Base-by-base conservation (phyloP, 2,329 filamentous ascomycete genomes). In the Pseudocercospora musae region DNA sequence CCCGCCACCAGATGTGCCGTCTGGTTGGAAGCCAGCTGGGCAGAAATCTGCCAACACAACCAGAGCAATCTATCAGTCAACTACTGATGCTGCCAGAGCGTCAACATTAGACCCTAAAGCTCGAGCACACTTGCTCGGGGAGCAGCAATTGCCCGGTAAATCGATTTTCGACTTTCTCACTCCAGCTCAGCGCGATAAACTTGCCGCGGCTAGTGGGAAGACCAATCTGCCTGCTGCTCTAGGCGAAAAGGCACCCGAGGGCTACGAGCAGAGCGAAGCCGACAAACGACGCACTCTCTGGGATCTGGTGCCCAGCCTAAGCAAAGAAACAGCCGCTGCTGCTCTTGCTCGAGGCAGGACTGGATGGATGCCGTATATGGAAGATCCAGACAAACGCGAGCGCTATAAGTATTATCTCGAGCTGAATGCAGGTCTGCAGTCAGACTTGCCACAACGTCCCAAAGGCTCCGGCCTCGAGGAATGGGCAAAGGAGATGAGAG, bases 91-190 rank as follows among this genome's bases (percentile, higher is more conserved):
- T 1, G 92, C 92, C 8, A 93, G 89, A 75, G 81, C 85, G 1
- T 95, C 91, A 0, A 86, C 82, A 0, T 82, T 96, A 8, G 87
- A 96, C 73, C 88, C 91, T 0, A 88, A 86, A 71, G 82, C 89
- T 46, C 87, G 95, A 65, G 93, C 92, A 11, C 87, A 87, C 3
- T 81, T 96, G 0, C 82, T 98, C 1, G 93, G 93, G 37, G 94
- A 97, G 78, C 82, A 85, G 42, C 84, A 86, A 37, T 80, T 98
- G 0, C 93, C 93, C 0, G 91, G 92, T 0, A 97, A 98, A 78
- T 98, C 95, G 0, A 88, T 99, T 2, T 99, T 98, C 75, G 93
- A 98, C 77, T 99, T 90, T 76, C 84, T 99, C 67, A 90, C 90
- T 0, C 82, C 91, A 0, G 84, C 89, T 33, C 87, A 90, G 3